These are phyloP conservation scores for Chenopodium formosanum DNA, from an alignment of 148 eudicot species.

Conservation along the genomic window DNA sequence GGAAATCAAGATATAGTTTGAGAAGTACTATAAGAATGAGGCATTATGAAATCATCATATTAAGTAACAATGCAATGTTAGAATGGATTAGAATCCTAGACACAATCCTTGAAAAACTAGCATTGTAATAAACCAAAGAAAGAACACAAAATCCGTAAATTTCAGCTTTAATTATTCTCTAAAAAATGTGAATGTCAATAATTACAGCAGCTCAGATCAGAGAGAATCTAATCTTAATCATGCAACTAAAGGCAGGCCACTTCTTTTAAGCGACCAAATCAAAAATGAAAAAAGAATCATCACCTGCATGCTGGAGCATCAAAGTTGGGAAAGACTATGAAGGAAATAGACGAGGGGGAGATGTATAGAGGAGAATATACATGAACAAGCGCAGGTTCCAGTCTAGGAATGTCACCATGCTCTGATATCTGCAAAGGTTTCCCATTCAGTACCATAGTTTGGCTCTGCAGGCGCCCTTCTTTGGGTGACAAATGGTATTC, in stretches of 20 bases:
- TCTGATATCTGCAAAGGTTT: conserved; percentile 38
- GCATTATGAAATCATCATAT: too few species aligned
- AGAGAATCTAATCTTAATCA: conserved; percentile 15
- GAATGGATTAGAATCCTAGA: too few species aligned
- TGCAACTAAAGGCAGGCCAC: conserved; percentile 9
- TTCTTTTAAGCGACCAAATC: conserved; percentile 1
- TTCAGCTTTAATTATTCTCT: conserved; percentile 11
- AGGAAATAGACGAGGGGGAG: conserved; percentile 64
- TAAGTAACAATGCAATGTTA: too few species aligned
- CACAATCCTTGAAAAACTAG: too few species aligned
- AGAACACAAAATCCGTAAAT: too few species aligned
- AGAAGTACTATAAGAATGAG: too few species aligned
- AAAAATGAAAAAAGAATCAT: conserved; percentile 7
- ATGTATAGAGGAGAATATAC: conserved; percentile 44
- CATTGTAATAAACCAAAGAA: too few species aligned
- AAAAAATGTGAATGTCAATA: background rate
- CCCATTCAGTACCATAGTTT: conserved; percentile 62
- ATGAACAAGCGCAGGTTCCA: conserved; percentile 42
- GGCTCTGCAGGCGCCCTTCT: conserved; percentile 51
- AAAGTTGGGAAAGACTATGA: conserved; percentile 61
- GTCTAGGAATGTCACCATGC: conserved; percentile 49
- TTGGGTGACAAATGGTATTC: conserved; percentile 67
- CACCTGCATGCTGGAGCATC: conserved; percentile 54
- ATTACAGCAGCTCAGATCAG: conserved; percentile 17
- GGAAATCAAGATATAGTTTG: too few species aligned